Percentiles rank a stretch among this genome's conserved stretches.
Evolutionary conservation across 78 protist genomes (phyloP).

Genomic region (Dictyostelium purpureum): DNA sequence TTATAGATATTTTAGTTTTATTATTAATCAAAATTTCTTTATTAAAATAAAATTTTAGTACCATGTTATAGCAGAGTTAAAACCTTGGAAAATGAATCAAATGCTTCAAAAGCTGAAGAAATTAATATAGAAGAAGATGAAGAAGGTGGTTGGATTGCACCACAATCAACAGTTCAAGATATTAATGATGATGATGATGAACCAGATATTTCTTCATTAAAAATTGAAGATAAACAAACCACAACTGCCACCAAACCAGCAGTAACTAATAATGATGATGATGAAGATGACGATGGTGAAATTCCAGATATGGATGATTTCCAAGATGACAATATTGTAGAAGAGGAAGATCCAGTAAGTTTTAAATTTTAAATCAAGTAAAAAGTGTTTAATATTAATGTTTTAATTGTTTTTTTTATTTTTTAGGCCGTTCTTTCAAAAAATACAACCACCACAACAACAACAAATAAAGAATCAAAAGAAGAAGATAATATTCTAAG

Average conservation of each 20-base stretch:
- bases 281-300: slow-evolving; percentile 82
- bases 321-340: slow-evolving; percentile 83
- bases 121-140: slow-evolving; percentile 47
- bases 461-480: neutral
- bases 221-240: slow-evolving; percentile 28
- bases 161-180: slow-evolving; percentile 2
- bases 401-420: neutral
- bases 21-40: neutral
- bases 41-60: neutral
- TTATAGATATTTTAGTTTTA: neutral
- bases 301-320: slow-evolving; percentile 91
- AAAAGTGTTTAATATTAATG: neutral
- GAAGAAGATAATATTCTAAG: slow-evolving; percentile 73
- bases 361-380: neutral
- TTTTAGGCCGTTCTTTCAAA: slow-evolving; percentile 21
- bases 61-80: slow-evolving; percentile 71
- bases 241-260: slow-evolving; percentile 23
- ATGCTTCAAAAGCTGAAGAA: slow-evolving; percentile 36
- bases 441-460: neutral
- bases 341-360: slow-evolving; percentile 78
- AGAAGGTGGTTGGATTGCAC: slow-evolving; percentile 66
- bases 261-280: slow-evolving; percentile 52
- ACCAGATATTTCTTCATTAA: slow-evolving; percentile 20
- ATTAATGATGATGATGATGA: slow-evolving; percentile 9
- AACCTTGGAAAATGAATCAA: slow-evolving; percentile 64